Conservation (phyloP, 1,284 basidiomycete species). For the Pseudozyma hubeiensis region DNA sequence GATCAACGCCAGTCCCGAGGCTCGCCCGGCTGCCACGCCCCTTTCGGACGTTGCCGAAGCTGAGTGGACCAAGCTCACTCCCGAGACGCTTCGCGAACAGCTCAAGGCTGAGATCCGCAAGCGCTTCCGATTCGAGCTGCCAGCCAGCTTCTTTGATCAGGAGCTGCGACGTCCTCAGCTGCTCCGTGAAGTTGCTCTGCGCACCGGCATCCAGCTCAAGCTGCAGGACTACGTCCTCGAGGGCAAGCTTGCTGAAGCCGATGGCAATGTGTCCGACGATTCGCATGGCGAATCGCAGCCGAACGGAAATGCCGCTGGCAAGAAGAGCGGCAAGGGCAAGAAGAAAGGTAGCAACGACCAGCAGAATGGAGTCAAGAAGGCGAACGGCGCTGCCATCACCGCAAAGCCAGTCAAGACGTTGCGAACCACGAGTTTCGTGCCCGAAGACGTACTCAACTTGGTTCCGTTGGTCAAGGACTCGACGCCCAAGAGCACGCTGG, state of each 20-base stretch:
- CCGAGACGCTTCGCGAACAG: slow-evolving; percentile 70
- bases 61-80: slow-evolving; percentile 71
- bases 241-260: slow-evolving; percentile 28
- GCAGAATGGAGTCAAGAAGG: slow-evolving; percentile 46
- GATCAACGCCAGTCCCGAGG: slow-evolving; percentile 70
- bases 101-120: slow-evolving; percentile 70
- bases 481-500: slow-evolving; percentile 71
- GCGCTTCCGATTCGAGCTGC: slow-evolving; percentile 72
- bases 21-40: slow-evolving; percentile 52
- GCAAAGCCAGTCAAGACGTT: slow-evolving; percentile 35
- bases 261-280: slow-evolving; percentile 32
- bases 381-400: slow-evolving; percentile 11
- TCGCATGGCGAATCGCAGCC: slow-evolving; percentile 68
- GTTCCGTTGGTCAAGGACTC: slow-evolving; percentile 73
- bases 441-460: slow-evolving; percentile 73
- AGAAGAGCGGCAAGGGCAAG: slow-evolving; percentile 50
- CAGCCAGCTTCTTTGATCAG: slow-evolving; percentile 68
- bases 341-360: slow-evolving; percentile 40
- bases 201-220: slow-evolving; percentile 73
- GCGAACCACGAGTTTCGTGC: slow-evolving; percentile 70
- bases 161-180: slow-evolving; percentile 70
- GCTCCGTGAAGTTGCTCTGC: slow-evolving; percentile 72
- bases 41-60: slow-evolving; percentile 40
- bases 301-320: slow-evolving; percentile 24
- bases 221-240: slow-evolving; percentile 72